phyloP scores from a whole-genome alignment of 2,329 filamentous ascomycete genomes.

The Dactylella cylindrospora region DNA sequence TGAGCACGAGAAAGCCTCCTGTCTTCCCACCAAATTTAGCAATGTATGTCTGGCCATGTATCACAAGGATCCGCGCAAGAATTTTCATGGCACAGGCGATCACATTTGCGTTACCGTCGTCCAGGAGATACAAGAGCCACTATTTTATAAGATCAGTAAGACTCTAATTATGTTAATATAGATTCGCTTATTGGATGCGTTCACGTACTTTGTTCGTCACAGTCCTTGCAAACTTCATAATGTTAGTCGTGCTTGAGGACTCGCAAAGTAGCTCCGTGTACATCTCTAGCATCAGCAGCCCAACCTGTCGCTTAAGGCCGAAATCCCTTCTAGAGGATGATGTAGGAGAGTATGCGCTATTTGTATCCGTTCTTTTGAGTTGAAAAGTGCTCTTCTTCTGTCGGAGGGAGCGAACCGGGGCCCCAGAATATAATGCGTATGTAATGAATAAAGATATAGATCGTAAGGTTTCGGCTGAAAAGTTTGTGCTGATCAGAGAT shows the following conservation, averaged over 20 bases:
- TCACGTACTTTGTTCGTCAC: slow-evolving; percentile 83
- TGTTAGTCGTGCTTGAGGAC: slow-evolving; percentile 63
- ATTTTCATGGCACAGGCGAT: slow-evolving; percentile 80
- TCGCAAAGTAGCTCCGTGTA: slow-evolving; percentile 78
- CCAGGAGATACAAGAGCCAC: slow-evolving; percentile 90
- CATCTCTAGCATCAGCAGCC: slow-evolving; percentile 72
- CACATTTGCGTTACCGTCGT: slow-evolving; percentile 80
- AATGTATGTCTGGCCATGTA: slow-evolving; percentile 77
- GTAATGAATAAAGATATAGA: slow-evolving; percentile 90
- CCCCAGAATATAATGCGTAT: slow-evolving; percentile 75
- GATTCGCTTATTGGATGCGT: slow-evolving; percentile 5
- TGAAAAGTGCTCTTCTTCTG: slow-evolving; percentile 55
- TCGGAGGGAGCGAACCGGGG: slow-evolving; percentile 52
- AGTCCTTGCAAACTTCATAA: slow-evolving; percentile 86
- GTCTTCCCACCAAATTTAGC: slow-evolving; percentile 83
- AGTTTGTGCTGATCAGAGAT: slow-evolving; percentile 74
- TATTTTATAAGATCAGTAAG: slow-evolving; percentile 51
- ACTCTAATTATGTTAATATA: slow-evolving; percentile 3
- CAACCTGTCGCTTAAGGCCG: slow-evolving; percentile 67
- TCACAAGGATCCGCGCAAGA: slow-evolving; percentile 76
- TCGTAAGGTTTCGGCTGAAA: slow-evolving; percentile 80
- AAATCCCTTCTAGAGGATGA: slow-evolving; percentile 46
- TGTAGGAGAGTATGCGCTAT: slow-evolving; percentile 48
- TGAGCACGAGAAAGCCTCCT: slow-evolving; percentile 75
- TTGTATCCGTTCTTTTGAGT: slow-evolving; percentile 48